Evolutionary conservation across 1,284 basidiomycete species (phyloP), one percentile per base, ranked within the genome.

Genomic region (Paramarasmius palmivorus): DNA sequence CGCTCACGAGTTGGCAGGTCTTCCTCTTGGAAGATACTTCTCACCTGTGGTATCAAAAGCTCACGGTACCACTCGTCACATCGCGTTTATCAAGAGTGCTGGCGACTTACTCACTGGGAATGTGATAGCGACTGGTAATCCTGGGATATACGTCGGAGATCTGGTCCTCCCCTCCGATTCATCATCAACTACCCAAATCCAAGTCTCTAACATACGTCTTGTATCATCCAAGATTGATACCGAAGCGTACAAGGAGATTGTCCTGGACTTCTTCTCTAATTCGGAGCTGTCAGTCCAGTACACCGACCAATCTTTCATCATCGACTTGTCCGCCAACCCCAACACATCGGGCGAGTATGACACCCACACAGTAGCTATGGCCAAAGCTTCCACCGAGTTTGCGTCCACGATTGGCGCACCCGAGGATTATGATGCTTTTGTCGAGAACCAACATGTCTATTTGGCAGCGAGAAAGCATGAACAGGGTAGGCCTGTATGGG

Each of bases 371-470:
- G 59, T 88, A n/a, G 81, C 79, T 1, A 68, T 69, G 10, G 86
- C 84, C 1, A 71, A 68, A 52, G 82, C 77, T 70, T 81, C 84
- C 0, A 67, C 69, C 6, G 86, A 88, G 59, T 57, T 88, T 1
- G 75, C 69, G 37, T 42, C 72, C 76, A 15, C 66, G 53, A 39
- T 20, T 65, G 26, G 55, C 55, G 26, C 12, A n/a, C 7, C 47
- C 34, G 67, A 69, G 9, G 62, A 63, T 3, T 68, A 70, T 42
- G 73, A 81, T 8, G 87, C 85, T 0, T 85, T 89, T 56, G 77
- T 86, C 9, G 86, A 89, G 59, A 81, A 82, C 61, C 80, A 75
- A 65, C 77, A 89, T 59, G 79, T 89, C 2, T 86, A 87, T 63
- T 66, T 82, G 53, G 78, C 73, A 0, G 71, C 75, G 9, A 73